These are phyloP conservation scores for Aspergillus novoparasiticus DNA, from an alignment of 2,329 filamentous ascomycete species.

Conservation along the genomic window DNA sequence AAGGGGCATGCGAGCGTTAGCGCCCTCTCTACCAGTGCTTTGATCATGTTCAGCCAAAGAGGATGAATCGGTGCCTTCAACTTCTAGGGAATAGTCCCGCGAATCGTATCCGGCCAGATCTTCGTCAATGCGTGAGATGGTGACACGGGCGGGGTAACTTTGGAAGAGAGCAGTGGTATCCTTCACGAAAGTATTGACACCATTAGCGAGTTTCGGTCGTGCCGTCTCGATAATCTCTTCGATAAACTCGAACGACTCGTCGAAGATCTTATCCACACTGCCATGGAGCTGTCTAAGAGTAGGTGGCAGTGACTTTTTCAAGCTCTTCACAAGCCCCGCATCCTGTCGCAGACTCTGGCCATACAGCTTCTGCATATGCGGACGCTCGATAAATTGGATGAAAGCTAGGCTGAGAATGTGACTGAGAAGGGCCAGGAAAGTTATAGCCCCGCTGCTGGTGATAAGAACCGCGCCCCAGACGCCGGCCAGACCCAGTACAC, in stretches of 20 bases:
- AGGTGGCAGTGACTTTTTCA: slow-evolving; percentile 81
- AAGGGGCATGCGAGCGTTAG: slow-evolving; percentile 67
- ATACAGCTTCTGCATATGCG: slow-evolving; percentile 98
- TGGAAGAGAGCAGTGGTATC: slow-evolving; percentile 89
- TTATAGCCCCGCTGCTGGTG: slow-evolving; percentile 84
- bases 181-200: slow-evolving; percentile 82
- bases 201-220: slow-evolving; percentile 80
- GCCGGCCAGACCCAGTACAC: slow-evolving; percentile 89
- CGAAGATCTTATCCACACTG: slow-evolving; percentile 82
- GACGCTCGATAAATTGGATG: slow-evolving; percentile 90
- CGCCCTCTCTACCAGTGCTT: slow-evolving; percentile 72
- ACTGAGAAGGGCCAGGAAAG: slow-evolving; percentile 80
- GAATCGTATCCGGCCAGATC: slow-evolving; percentile 79
- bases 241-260: slow-evolving; percentile 83
- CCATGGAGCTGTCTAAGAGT: slow-evolving; percentile 82
- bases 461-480: slow-evolving; percentile 94
- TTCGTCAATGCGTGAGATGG: slow-evolving; percentile 75
- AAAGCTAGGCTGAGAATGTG: slow-evolving; percentile 85
- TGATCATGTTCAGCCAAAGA: slow-evolving; percentile 59
- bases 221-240: slow-evolving; percentile 88
- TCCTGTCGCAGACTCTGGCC: slow-evolving; percentile 80
- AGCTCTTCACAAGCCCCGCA: slow-evolving; percentile 87
- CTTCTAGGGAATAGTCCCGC: slow-evolving; percentile 74
- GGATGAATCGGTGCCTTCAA: slow-evolving; percentile 66
- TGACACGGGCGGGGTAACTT: slow-evolving; percentile 82